Base-by-base conservation (phyloP, 2,329 filamentous ascomycete genomes). In the Pestalotiopsis sp. region DNA sequence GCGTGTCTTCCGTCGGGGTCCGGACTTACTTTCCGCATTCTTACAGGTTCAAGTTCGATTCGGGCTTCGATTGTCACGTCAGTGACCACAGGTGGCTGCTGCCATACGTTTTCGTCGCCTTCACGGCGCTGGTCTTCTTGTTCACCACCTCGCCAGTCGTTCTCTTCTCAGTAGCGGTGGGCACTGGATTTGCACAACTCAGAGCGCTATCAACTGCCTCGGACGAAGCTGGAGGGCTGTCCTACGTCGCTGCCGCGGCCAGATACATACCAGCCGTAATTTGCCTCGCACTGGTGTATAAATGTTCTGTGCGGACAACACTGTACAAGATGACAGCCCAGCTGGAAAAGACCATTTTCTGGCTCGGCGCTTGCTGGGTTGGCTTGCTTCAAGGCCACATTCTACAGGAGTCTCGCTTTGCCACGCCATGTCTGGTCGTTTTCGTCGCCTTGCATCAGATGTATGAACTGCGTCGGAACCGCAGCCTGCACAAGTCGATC, bases 381-480 rank as follows among this genome's bases (percentile, higher is more conserved):
- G 91, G 91, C 22, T 87, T 90, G 1, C 77, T 94, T 68, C 92
- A 92, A 75, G 93, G 94, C 78, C 91, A 93, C 76, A 94, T 91
- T 0, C 89, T 61, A 3, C 17, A 17, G 3, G 26, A 61, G 14
- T 20, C 14, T 11, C n/a, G 4, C n/a, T 40, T 61, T 6, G 94
- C 67, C 92, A 91, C 0, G 89, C 39, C 22, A 38, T 24, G 57
- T 7, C 6, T 62, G 4, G 38, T 38, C 14, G 13, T 3, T 4
- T 17, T 65, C 13, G 30, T 66, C 20, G 9, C 22, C 17, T 7
- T 66, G 7, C 22, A 66, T n/a, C 64, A 66, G 35, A 24, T 48
- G 26, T 44, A 66, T 26, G 17, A 66, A 2, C 9, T 66, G 24
- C 55, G n/a, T 30, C 14, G 11, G 10, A 35, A 60, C 1, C n/a